Evolutionary conservation across 2,329 filamentous ascomycete genomes (phyloP), one percentile per base, ranked within the genome.

Genomic region (Aspergillus pseudoviridinutans): DNA sequence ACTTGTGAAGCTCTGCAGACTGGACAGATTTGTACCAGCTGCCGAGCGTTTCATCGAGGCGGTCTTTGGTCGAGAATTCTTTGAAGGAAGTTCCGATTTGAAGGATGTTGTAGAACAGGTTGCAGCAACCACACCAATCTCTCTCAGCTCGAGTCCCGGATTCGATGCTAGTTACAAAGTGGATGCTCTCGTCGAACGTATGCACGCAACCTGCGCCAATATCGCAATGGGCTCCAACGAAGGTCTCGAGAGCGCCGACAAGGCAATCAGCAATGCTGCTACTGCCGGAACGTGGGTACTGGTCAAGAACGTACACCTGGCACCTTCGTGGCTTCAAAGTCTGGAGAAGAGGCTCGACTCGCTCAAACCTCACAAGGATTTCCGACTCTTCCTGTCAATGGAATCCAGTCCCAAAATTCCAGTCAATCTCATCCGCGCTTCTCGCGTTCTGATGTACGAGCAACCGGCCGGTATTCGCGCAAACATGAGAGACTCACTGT

Each of bases 81-180:
- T 96, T 57, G 91, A 97, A 64, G 84, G 90, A 50, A 88, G 87
- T 51, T 91, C 93, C 68, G 92, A 97, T 71, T 84, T 99, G 50
- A 87, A 88, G 70, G 86, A 90, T 58, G 93, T 94, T 20, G 90
- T 96, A 56, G 84, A 87, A 53, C 88, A 96, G 74, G 91, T 96
- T 53, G 88, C 87, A 5, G 87, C 93, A 29, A 90, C 87, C 32
- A 87, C 91, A 2, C 94, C 94, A 9, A 90, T 99, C 64, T 89
- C 94, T 3, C 84, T 99, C 38, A 93, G 93, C 68, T 99, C 94
- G 5, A 97, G 89, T 68, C 92, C 93, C 59, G 94, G 94, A 41
- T 99, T 99, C 73, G 94, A 99, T 75, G 95, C 95, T 54, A 96
- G 91, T 72, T 99, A 97, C 86, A 99, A 99, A 81, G 94, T 99